Percentiles rank a stretch among this genome's conserved stretches.
phyloP scores from a whole-genome alignment of 225 moss, liverwort and hornwort genomes.

The Bryoerythrophyllum caledonicum region DNA sequence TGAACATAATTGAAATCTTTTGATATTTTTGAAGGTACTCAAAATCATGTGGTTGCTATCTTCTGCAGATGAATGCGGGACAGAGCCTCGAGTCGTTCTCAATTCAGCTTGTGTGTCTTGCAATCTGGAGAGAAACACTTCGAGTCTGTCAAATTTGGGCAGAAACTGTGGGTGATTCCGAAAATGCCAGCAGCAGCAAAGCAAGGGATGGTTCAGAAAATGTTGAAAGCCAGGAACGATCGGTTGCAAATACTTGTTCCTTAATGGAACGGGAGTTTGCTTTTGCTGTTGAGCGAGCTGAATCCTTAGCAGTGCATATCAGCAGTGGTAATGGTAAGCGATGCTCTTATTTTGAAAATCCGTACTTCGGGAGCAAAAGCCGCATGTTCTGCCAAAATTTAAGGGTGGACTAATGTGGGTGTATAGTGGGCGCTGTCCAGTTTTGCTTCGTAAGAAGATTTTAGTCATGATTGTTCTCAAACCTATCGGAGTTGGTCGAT shows the following conservation, averaged over 20 bases:
- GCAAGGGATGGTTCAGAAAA: conserved; percentile 52
- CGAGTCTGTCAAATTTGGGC: conserved; percentile 91
- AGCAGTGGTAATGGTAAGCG: conserved; percentile 68
- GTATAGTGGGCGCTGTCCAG: conserved; percentile 42
- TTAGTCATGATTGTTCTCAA: conserved; percentile 35
- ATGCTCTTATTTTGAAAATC: background rate
- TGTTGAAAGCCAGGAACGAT: conserved; percentile 60
- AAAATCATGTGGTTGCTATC: conserved; percentile 16
- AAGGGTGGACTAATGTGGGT: conserved; percentile 37
- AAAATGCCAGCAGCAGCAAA: conserved; percentile 53
- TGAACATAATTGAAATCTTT: background rate
- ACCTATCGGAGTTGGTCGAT: conserved; percentile 38
- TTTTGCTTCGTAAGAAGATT: conserved; percentile 34
- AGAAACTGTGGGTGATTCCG: conserved; percentile 41
- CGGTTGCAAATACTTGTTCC: conserved; percentile 79
- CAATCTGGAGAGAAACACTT: conserved; percentile 94
- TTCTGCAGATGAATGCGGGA: conserved; percentile 74
- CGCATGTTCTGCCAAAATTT: background rate
- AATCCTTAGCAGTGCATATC: conserved; percentile 70
- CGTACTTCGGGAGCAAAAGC: background rate
- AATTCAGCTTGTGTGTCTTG: conserved; percentile 85
- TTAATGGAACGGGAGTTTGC: conserved; percentile 93
- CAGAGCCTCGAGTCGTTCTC: conserved; percentile 83
- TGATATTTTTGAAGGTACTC: background rate
- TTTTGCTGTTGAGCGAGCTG: conserved; percentile 91